Conservation (phyloP, 2,329 filamentous ascomycete species). For the Hymenoscyphus linearis region DNA sequence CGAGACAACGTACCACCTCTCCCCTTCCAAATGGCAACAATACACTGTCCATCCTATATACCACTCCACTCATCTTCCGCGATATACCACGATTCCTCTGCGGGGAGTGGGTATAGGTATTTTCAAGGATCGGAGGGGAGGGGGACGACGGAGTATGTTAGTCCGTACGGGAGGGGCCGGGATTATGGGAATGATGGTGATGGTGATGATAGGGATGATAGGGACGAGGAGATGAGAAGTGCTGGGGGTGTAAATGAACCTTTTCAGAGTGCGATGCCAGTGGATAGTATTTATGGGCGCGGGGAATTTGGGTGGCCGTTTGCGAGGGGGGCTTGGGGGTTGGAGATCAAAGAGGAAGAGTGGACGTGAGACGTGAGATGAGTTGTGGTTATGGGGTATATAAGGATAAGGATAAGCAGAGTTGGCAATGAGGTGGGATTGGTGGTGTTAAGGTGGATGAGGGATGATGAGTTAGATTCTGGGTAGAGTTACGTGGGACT, state of each 20-base stretch:
- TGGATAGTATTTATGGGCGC: neutral
- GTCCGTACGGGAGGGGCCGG: neutral
- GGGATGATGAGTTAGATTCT: too few species aligned
- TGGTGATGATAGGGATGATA: neutral
- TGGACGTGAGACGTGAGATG: neutral
- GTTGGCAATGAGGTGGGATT: too few species aligned
- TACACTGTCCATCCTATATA: neutral
- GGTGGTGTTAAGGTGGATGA: neutral
- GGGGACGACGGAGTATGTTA: neutral
- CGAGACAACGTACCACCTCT: neutral
- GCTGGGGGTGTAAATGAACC: neutral
- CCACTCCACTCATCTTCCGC: neutral
- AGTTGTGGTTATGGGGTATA: neutral
- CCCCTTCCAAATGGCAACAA: neutral
- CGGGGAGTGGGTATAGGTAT: neutral
- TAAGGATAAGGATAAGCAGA: neutral
- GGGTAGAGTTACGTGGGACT: too few species aligned
- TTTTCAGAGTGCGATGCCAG: neutral
- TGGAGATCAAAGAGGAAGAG: neutral
- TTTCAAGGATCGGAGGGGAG: neutral
- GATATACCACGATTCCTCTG: neutral
- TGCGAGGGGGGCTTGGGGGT: constrained; percentile 5
- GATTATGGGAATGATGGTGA: too few species aligned
- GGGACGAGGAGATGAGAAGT: neutral
- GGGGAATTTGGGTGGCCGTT: constrained; percentile 1